These are phyloP conservation scores for Apiotrichum brassicae DNA, from an alignment of 1,284 basidiomycete species.

Conservation along the genomic window DNA sequence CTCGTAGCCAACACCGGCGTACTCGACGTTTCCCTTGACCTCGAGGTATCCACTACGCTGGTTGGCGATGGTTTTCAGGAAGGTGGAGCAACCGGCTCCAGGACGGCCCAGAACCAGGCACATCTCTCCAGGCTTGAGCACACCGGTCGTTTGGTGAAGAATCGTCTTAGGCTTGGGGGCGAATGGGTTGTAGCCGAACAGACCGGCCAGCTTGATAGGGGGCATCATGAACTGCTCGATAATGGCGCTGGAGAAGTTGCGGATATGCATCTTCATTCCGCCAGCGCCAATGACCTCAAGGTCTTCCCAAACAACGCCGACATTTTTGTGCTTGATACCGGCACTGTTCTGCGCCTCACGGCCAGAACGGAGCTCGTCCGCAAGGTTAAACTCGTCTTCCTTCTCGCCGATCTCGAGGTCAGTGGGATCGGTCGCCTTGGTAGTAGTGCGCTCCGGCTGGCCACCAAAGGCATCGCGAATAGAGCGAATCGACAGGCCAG, in stretches of 20 bases:
- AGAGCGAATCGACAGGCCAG: slow-evolving; percentile 22
- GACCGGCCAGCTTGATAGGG: slow-evolving; percentile 27
- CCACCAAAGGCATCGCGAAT: slow-evolving; percentile 14
- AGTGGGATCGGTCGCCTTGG: slow-evolving; percentile 22
- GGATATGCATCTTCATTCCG: slow-evolving; percentile 61
- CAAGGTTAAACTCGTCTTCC: slow-evolving; percentile 48
- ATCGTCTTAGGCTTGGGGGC: slow-evolving; percentile 48
- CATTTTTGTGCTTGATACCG: slow-evolving; percentile 74
- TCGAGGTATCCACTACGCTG: slow-evolving; percentile 50
- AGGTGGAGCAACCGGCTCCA: slow-evolving; percentile 44
- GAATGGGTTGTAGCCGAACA: slow-evolving; percentile 17
- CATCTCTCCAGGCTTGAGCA: slow-evolving; percentile 62
- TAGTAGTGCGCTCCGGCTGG: slow-evolving; percentile 15
- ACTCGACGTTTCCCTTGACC: slow-evolving; percentile 53
- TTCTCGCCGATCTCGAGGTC: slow-evolving; percentile 9
- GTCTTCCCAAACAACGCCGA: slow-evolving; percentile 55
- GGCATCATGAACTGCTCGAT: slow-evolving; percentile 49
- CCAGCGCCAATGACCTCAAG: slow-evolving; percentile 63
- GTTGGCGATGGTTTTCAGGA: slow-evolving; percentile 54
- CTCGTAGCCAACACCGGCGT: slow-evolving; percentile 53
- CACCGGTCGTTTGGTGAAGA: slow-evolving; percentile 59
- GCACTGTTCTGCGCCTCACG: slow-evolving; percentile 61
- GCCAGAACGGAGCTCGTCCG: slow-evolving; percentile 65
- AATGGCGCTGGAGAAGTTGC: slow-evolving; percentile 49
- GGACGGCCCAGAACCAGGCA: slow-evolving; percentile 53